Evolutionary conservation across 805 yeast species (phyloP), one percentile per base, ranked within the genome.

Genomic region (Kregervanrija pseudodelftensis): DNA sequence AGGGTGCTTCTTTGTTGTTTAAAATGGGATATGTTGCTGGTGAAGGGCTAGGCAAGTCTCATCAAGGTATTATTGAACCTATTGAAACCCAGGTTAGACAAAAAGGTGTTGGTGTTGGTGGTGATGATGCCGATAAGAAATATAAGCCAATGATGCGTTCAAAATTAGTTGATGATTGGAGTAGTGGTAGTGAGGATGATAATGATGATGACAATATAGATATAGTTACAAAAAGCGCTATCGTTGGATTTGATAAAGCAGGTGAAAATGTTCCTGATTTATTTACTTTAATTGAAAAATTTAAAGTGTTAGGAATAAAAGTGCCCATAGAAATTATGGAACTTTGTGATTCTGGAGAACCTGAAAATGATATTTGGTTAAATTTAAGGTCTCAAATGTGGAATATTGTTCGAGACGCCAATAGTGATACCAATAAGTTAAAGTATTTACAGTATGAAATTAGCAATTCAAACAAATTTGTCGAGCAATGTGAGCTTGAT

Each of bases 21-120:
- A 75, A 79, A 49, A 90, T 91, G 98, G 99, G 99, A 0, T 90
- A 86, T 63, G 72, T 73, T 8, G 76, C 75, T 36, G 98, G 99
- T 0, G 69, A 75, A 55, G 98, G 97, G 0, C 71, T 91, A n/a
- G 99, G 99, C 2, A 67, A 67, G 5, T 60, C 70, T 17, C 77
- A 80, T 1, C 73, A 73, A 41, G 99, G 99, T 37, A 87, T 88
- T 1, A 72, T 73, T 0, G 77, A 73, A n/a, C 97, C 98, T 0
- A 79, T 91, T 7, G 82, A 85, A 49, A 82, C 85, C 3, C 73
- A 74, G 43, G 59, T 76, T 30, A 66, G 93, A 35, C 84, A 85
- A 0, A 75, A 73, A 37, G 82, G 87, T 1, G 64, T 77, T 14
- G 96, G 96, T 3, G 72, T 89, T 30, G 95, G 95, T 41, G 90